Evolutionary conservation across 2,329 filamentous ascomycete genomes (phyloP).

Genomic region (Xenosphaeropsis pyriputrescens): DNA sequence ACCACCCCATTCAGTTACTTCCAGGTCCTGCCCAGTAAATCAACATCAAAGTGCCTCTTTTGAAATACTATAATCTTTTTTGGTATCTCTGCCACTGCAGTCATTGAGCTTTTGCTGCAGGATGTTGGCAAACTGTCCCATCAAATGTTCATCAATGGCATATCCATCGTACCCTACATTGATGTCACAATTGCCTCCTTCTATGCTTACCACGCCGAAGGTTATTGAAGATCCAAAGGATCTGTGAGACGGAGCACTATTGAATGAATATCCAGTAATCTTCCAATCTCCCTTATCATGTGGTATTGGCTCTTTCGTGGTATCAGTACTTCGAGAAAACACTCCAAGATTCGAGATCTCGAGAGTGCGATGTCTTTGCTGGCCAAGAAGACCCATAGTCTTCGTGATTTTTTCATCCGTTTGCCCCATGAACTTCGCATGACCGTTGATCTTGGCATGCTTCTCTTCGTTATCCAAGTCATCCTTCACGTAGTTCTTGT

Average conservation of each 20-base stretch:
- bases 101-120: no score
- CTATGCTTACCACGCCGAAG: neutral
- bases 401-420: neutral
- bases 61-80: no score
- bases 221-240: neutral
- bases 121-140: no score
- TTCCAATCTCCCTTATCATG: neutral
- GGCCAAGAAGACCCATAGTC: neutral
- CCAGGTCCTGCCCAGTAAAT: no score
- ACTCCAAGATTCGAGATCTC: neutral
- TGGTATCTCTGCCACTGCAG: no score
- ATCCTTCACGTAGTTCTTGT: neutral
- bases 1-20: no score
- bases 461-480: neutral
- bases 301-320: neutral
- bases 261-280: neutral
- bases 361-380: neutral
- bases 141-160: no score
- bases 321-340: neutral
- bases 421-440: neutral
- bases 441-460: neutral
- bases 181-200: neutral
- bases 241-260: neutral
- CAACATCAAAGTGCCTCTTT: no score
- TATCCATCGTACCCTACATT: no score